Base-by-base conservation (phyloP, 768 basidiomycete species). In the Floccularia luteovirens region DNA sequence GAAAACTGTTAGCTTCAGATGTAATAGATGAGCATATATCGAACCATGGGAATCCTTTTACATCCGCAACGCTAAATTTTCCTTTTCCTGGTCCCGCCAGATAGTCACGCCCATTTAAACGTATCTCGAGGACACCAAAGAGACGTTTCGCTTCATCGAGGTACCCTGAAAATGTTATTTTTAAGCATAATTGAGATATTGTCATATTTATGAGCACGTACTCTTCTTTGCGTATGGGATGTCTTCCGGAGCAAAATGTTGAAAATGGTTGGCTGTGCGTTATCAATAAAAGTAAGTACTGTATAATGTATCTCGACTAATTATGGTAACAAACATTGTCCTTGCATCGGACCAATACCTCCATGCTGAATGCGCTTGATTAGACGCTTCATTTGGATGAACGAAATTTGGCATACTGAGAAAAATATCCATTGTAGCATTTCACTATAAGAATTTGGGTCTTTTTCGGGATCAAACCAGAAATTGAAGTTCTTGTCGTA, bases 401-500 rank as follows among this genome's bases (percentile, higher is more conserved):
- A 7, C 11, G 13, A n/a, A 13, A 14, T 20, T 19, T 27, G 19
- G 49, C 73, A 41, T 45, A 82, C 82, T 11, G 79, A 73, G 48
- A 90, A 92, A 66, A 90, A 88, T 38, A 91, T 77, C 91, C 89
- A 93, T 53, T 89, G 88, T 17, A 88, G 52, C 63, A 77, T 69
- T 60, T 84, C 79, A 51, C 77, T 82, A 50, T 81, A 77, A 24
- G 79, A 67, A 32, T 84, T 67, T 3, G 77, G 69, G 2, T 75
- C 61, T 13, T 53, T 64, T 14, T 49, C 59, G 3, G 67, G 60
- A 48, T 82, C 70, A 59, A 83, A 90, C 49, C 63, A 72, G 51
- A 91, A 83, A 48, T 75, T 70, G 56, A 70, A 60, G n/a, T 85
- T 75, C 48, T 69, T 79, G 60, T 94, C 91, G 52, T 84, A 91